Conservation (phyloP, 2,329 filamentous ascomycete genomes). For the Cadophora gregata region DNA sequence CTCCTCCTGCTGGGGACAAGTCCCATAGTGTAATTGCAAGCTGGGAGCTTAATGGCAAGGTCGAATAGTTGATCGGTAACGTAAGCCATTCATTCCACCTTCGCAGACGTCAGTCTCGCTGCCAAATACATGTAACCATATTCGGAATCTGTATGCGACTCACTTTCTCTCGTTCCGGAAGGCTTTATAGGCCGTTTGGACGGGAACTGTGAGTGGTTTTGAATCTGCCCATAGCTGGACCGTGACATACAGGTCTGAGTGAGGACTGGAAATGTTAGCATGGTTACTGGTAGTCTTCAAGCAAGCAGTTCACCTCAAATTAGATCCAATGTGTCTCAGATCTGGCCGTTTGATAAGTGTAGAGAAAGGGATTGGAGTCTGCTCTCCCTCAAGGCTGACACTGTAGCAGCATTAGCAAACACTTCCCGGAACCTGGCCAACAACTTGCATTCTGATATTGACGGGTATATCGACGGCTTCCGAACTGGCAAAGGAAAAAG, state of each 20-base stretch:
- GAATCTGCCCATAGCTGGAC: slow-evolving; percentile 95
- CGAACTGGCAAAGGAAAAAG: slow-evolving; percentile 93
- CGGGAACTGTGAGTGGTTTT: slow-evolving; percentile 88
- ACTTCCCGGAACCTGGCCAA: not conserved
- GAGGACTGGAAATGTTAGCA: slow-evolving; percentile 55
- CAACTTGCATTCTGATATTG: slow-evolving; percentile 64
- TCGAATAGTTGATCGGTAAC: slow-evolving; percentile 83
- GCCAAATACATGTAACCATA: no score
- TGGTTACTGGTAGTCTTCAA: slow-evolving; percentile 34
- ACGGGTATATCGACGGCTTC: slow-evolving; percentile 79
- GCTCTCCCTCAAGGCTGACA: slow-evolving; percentile 78
- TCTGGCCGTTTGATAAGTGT: slow-evolving; percentile 79
- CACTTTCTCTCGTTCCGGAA: slow-evolving; percentile 77
- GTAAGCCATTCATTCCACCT: slow-evolving; percentile 97
- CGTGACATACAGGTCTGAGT: slow-evolving; percentile 92
- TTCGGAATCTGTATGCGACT: slow-evolving; percentile 25
- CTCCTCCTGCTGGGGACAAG: slow-evolving; percentile 77
- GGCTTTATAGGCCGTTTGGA: slow-evolving; percentile 91
- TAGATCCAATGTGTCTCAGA: slow-evolving; percentile 86
- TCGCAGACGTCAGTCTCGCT: slow-evolving; percentile 34
- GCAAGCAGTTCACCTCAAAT: slow-evolving; percentile 65
- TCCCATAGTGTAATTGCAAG: slow-evolving; percentile 97
- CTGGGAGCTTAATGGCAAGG: slow-evolving; percentile 80
- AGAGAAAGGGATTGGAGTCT: slow-evolving; percentile 76
- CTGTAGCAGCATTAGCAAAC: slow-evolving; percentile 52